Evolutionary conservation across 2,329 filamentous ascomycete genomes (phyloP).

Genomic region (Lachnellula arida): DNA sequence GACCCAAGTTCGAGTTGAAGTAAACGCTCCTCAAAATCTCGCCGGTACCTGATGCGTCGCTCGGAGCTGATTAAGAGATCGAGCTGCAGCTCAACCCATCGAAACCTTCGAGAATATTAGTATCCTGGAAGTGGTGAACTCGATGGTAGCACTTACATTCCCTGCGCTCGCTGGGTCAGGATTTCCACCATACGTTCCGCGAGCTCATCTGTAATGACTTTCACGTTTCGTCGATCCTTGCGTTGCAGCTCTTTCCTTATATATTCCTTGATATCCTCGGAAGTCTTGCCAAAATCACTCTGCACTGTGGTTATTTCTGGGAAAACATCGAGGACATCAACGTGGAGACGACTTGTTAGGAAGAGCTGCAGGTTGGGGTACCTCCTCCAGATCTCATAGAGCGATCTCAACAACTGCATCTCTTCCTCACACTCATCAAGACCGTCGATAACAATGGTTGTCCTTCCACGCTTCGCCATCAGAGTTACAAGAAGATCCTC

Average conservation of each 20-base stretch:
- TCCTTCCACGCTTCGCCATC: too few relatives aligned
- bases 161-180: conserved; percentile 9
- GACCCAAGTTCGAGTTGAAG: conserved; percentile 8
- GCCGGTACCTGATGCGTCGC: conserved; percentile 9
- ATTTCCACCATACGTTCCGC: conserved; percentile 7
- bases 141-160: conserved; percentile 1
- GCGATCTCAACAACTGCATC: conserved; percentile 4
- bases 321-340: conserved; percentile 1
- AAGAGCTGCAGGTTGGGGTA: conserved; percentile 3
- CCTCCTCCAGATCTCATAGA: conserved; percentile 5
- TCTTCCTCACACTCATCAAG: conserved; percentile 4
- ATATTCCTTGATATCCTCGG: conserved; percentile 5
- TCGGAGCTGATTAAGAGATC: conserved; percentile 10
- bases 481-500: conserved; percentile 4
- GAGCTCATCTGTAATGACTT: conserved; percentile 6
- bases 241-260: conserved; percentile 2
- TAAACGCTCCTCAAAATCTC: conserved; percentile 9
- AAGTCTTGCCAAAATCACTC: conserved; percentile 5
- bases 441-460: too few relatives aligned
- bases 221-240: conserved; percentile 1
- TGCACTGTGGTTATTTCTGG: conserved; percentile 1
- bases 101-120: background rate
- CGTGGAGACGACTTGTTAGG: conserved; percentile 7
- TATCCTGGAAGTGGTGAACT: too few relatives aligned
- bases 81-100: conserved; percentile 12